Conservation (phyloP, 2,329 filamentous ascomycete species). For the Fusarium nygamai region DNA sequence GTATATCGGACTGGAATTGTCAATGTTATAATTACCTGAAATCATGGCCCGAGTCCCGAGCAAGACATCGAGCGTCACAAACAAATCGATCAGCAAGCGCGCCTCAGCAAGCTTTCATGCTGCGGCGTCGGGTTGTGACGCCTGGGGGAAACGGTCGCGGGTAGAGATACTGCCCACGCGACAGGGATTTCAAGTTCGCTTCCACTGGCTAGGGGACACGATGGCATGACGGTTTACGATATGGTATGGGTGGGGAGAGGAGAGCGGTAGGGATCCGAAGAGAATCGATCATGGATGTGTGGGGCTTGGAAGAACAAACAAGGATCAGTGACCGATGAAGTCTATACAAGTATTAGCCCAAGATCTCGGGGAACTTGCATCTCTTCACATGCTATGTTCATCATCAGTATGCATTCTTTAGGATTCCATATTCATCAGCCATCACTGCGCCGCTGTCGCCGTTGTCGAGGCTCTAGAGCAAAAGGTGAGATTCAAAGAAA, state of each 20-base stretch:
- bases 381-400: slow-evolving; percentile 23
- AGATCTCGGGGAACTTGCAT: slow-evolving; percentile 24
- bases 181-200: slow-evolving; percentile 39
- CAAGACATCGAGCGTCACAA: slow-evolving; percentile 8
- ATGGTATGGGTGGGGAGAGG: slow-evolving; percentile 33
- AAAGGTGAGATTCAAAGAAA: slow-evolving; percentile 14
- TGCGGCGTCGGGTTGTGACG: slow-evolving; percentile 21
- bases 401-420: not conserved
- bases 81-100: slow-evolving; percentile 19
- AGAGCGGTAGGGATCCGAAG: slow-evolving; percentile 33
- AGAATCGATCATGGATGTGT: slow-evolving; percentile 41
- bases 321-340: slow-evolving; percentile 36
- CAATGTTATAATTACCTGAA: not conserved
- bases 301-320: slow-evolving; percentile 26
- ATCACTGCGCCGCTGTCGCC: not conserved
- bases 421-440: not conserved
- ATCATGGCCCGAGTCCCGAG: not conserved
- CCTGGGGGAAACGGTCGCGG: slow-evolving; percentile 32
- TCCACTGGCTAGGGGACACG: slow-evolving; percentile 34
- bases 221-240: slow-evolving; percentile 36
- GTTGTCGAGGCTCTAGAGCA: not conserved
- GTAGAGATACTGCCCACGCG: slow-evolving; percentile 30
- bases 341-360: no score
- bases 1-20: not conserved
- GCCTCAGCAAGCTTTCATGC: slow-evolving; percentile 19